These are phyloP conservation scores for Amoebophrya sp. DNA, from an alignment of 169 alveolate genomes.

Conservation along the genomic window DNA sequence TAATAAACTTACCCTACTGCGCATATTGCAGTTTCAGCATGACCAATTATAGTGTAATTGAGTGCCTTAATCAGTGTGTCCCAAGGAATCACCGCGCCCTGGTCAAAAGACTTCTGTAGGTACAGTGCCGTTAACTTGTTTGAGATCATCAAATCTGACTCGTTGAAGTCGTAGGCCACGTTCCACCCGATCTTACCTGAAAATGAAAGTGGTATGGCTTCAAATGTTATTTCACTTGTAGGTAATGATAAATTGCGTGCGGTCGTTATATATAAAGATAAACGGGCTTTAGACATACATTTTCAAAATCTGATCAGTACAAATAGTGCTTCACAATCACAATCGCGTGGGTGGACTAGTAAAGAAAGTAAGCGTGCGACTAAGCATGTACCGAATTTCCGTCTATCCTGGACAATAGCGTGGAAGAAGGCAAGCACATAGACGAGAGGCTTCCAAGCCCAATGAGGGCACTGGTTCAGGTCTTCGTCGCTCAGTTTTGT, in stretches of 20 bases:
- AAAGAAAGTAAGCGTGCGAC: background rate
- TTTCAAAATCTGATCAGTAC: no score
- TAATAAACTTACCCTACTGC: no score
- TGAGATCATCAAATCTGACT: constrained; percentile 79
- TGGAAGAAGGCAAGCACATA: constrained; percentile 85
- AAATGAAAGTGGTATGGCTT: no score
- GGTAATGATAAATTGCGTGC: no score
- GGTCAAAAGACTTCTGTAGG: constrained; percentile 45
- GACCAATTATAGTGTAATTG: no score
- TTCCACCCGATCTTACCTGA: constrained; percentile 91
- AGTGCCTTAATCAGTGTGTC: no score
- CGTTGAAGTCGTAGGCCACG: constrained; percentile 85
- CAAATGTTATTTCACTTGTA: no score
- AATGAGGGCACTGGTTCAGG: constrained; percentile 70
- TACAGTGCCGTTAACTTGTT: constrained; percentile 39
- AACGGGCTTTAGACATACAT: no score
- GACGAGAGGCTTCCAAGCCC: constrained; percentile 76
- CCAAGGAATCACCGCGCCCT: constrained; percentile 36
- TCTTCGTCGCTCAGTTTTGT: constrained; percentile 71
- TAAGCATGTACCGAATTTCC: constrained; percentile 62
- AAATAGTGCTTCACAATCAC: no score
- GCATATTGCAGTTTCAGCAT: no score
- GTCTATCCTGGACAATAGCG: constrained; percentile 85
- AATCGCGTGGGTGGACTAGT: no score
- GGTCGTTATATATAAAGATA: no score